Percentiles rank a stretch among this genome's conserved stretches.
These are phyloP conservation scores for Paramecium sonneborni DNA, from an alignment of 73 alveolate genomes.

Conservation along the genomic window DNA sequence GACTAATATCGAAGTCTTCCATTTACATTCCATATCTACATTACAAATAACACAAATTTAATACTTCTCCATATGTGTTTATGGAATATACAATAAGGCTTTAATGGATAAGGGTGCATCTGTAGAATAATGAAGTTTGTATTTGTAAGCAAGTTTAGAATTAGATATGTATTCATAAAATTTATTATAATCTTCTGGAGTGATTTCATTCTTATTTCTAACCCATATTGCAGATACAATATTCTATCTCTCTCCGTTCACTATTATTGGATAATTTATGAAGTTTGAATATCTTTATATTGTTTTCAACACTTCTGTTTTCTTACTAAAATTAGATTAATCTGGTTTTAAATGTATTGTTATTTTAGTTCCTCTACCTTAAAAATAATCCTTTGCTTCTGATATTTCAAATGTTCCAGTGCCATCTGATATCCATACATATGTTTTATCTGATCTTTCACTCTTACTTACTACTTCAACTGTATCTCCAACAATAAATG, in stretches of 20 bases:
- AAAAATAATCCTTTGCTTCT: constrained; percentile 52
- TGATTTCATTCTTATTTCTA: constrained; percentile 72
- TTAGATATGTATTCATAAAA: constrained; percentile 77
- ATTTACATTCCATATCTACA: constrained; percentile 67
- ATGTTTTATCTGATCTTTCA: constrained; percentile 70
- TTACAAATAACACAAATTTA: neutral
- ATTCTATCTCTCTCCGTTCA: constrained; percentile 74
- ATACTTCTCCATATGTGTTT: constrained; percentile 76
- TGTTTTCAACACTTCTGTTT: constrained; percentile 64
- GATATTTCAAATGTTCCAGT: constrained; percentile 71
- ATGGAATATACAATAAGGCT: constrained; percentile 77
- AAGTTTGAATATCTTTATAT: constrained; percentile 75
- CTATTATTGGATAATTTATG: constrained; percentile 73
- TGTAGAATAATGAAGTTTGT: constrained; percentile 74
- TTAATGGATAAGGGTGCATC: constrained; percentile 84
- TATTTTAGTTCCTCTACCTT: constrained; percentile 80
- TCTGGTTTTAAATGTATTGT: constrained; percentile 74
- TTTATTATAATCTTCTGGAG: constrained; percentile 74
- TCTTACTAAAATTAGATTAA: constrained; percentile 64
- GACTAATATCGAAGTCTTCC: constrained; percentile 75
- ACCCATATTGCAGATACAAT: constrained; percentile 79
- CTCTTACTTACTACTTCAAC: constrained; percentile 77
- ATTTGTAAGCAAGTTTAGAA: constrained; percentile 72
- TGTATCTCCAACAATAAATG: constrained; percentile 80
- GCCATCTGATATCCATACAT: constrained; percentile 85